Evolutionary conservation across 2,329 filamentous ascomycete species (phyloP).

Genomic region (Fusarium kyushuense): DNA sequence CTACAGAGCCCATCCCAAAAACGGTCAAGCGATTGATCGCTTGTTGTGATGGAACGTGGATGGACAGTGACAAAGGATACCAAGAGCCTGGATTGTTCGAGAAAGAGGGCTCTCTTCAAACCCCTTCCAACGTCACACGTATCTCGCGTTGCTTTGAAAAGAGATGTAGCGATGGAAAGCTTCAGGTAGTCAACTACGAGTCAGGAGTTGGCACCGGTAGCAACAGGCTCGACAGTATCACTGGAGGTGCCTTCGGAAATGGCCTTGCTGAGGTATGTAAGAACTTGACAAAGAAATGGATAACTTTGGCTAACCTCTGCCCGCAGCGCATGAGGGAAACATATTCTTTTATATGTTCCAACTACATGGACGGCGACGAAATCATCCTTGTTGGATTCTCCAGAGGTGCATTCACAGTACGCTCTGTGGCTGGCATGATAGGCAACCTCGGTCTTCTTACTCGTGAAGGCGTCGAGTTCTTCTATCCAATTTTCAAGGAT

Average conservation of each 20-base stretch:
- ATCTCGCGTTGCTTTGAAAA: slow-evolving; percentile 69
- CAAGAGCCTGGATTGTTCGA: slow-evolving; percentile 55
- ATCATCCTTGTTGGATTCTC: slow-evolving; percentile 70
- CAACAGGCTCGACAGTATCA: slow-evolving; percentile 61
- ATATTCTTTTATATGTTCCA: slow-evolving; percentile 72
- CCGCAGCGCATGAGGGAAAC: slow-evolving; percentile 67
- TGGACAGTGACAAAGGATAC: slow-evolving; percentile 64
- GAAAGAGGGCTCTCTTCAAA: slow-evolving; percentile 57
- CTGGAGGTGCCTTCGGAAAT: slow-evolving; percentile 66
- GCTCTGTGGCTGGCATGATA: slow-evolving; percentile 68
- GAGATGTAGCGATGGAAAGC: slow-evolving; percentile 61
- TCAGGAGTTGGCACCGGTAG: slow-evolving; percentile 69
- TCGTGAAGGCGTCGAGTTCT: slow-evolving; percentile 64
- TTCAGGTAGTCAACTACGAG: slow-evolving; percentile 72
- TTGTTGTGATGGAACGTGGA: slow-evolving; percentile 68
- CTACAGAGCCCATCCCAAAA: slow-evolving; percentile 3
- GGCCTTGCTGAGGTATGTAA: slow-evolving; percentile 64
- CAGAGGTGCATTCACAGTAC: slow-evolving; percentile 68
- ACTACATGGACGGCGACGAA: slow-evolving; percentile 69
- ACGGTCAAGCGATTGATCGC: slow-evolving; percentile 61
- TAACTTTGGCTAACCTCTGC: slow-evolving; percentile 6
- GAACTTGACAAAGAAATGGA: background rate
- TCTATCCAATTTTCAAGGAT: slow-evolving; percentile 68
- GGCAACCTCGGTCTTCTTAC: slow-evolving; percentile 64
- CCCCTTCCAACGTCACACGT: slow-evolving; percentile 71